These are phyloP conservation scores for Sphagnum fallax DNA, from an alignment of 228 moss, liverwort and hornwort species.

Conservation along the genomic window DNA sequence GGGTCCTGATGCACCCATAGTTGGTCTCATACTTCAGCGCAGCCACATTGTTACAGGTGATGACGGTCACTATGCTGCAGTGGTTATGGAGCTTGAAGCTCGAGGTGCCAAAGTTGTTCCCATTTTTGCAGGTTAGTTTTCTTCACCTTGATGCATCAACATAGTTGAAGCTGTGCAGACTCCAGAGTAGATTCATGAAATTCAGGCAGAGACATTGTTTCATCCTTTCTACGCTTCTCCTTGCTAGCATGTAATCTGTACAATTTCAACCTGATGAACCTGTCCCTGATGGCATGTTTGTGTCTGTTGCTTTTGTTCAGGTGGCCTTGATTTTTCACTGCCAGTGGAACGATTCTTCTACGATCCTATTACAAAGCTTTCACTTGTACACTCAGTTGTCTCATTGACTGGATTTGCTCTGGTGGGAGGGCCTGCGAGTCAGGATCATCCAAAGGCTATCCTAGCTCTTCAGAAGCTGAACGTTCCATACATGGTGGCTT, in stretches of 20 bases:
- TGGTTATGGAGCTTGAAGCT: constrained; percentile 98
- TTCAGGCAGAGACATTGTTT: no score
- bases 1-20: constrained; percentile 56
- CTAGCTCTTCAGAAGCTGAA: constrained; percentile 72
- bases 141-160: no score
- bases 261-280: no score
- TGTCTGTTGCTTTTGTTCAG: constrained; percentile 6
- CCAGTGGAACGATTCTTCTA: constrained; percentile 96
- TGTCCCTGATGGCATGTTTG: background rate
- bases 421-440: constrained; percentile 92
- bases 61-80: constrained; percentile 92
- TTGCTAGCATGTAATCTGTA: no score
- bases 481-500: constrained; percentile 87
- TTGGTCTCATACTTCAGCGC: constrained; percentile 82
- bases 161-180: no score
- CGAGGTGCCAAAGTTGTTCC: constrained; percentile 94
- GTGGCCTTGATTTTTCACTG: constrained; percentile 91
- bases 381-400: constrained; percentile 87
- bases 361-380: constrained; percentile 79
- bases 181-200: no score
- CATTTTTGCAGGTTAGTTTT: constrained; percentile 68
- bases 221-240: no score
- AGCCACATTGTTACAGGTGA: constrained; percentile 99
- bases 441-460: constrained; percentile 93
- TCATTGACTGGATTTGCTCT: constrained; percentile 93